phyloP scores from a whole-genome alignment of 306 rosid species.

The Citrullus colocynthis region DNA sequence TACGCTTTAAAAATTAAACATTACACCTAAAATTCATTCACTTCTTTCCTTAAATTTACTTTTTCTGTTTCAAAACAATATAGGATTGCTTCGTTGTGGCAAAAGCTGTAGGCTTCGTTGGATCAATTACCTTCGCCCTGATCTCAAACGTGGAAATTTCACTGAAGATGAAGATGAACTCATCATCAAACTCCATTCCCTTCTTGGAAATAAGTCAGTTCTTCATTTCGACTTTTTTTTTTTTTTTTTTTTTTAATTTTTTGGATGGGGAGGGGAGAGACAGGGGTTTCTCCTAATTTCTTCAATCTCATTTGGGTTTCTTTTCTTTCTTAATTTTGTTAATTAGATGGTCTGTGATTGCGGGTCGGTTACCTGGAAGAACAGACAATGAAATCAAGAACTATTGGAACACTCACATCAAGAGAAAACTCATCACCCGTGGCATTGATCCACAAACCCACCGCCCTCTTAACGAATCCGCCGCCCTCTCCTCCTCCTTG shows the following conservation, averaged over 20 bases:
- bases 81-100: conserved; percentile 57
- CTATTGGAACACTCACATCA: conserved; percentile 71
- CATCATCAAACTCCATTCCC: conserved; percentile 49
- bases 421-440: conserved; percentile 45
- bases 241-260: no score
- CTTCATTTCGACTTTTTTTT: no score
- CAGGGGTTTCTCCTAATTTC: no score
- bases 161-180: conserved; percentile 55
- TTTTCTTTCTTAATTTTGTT: background rate
- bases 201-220: conserved; percentile 53
- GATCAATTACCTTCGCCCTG: conserved; percentile 70
- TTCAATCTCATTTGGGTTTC: background rate
- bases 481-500: background rate
- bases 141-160: conserved; percentile 67
- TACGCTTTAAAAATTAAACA: background rate
- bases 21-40: no score
- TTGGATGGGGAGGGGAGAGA: no score
- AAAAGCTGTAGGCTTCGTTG: conserved; percentile 62
- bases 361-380: conserved; percentile 58
- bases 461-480: conserved; percentile 32
- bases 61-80: no score
- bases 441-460: conserved; percentile 63
- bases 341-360: conserved; percentile 56
- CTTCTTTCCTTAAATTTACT: no score
- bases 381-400: conserved; percentile 67